Evolutionary conservation across 345 rosid genomes (phyloP).

Genomic region (Populus simonii): DNA sequence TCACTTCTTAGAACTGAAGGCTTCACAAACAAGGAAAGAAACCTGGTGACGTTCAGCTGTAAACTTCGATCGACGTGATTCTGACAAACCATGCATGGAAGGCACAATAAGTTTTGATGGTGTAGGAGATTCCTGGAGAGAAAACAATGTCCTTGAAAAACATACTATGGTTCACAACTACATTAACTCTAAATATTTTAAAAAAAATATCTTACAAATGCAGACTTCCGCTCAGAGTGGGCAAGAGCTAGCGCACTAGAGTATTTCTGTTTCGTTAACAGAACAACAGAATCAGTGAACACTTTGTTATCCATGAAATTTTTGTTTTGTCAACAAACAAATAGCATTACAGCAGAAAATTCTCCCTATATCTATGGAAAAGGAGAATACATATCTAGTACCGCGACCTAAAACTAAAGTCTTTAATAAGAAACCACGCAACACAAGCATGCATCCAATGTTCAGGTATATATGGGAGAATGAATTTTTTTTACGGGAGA

Average conservation of each 20-base stretch:
- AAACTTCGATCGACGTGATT: constrained; percentile 71
- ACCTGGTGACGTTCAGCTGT: constrained; percentile 88
- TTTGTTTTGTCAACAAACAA: too few relatives aligned
- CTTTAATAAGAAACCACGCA: too few relatives aligned
- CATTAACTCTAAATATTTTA: background rate
- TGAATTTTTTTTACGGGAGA: too few relatives aligned
- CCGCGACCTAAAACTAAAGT: background rate
- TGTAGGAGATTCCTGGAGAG: constrained; percentile 78
- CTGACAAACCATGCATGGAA: constrained; percentile 67
- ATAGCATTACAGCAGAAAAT: too few relatives aligned
- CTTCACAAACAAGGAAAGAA: constrained; percentile 18
- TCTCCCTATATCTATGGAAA: too few relatives aligned
- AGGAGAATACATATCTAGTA: background rate
- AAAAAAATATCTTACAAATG: constrained; percentile 55
- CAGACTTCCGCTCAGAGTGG: constrained; percentile 50
- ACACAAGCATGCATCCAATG: too few relatives aligned
- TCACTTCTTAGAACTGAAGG: constrained; percentile 2
- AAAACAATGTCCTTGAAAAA: constrained; percentile 11
- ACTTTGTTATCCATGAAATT: background rate
- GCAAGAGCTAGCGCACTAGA: constrained; percentile 46
- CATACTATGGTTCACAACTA: background rate
- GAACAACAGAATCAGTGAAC: constrained; percentile 2
- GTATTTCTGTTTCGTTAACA: constrained; percentile 52
- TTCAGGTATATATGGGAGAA: too few relatives aligned
- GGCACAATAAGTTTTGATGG: constrained; percentile 75